phyloP scores from a whole-genome alignment of 257 asterid species.

The Plantago ovata region DNA sequence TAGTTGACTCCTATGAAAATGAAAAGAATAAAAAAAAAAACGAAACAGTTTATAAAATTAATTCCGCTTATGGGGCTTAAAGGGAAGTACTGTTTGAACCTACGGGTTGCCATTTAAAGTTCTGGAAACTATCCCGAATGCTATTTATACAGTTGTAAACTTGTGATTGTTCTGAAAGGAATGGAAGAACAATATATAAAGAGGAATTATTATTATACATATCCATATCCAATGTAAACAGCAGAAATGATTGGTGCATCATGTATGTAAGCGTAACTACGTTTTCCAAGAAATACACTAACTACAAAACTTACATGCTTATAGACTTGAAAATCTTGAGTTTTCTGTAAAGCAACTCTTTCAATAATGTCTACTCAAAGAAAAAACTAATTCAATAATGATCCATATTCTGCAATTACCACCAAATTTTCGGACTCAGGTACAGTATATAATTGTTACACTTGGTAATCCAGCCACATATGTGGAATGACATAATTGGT shows the following conservation, averaged over 20 bases:
- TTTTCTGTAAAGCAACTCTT: conserved; percentile 19
- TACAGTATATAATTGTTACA: neutral
- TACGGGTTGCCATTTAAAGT: no score
- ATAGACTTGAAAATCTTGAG: conserved; percentile 12
- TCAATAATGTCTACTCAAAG: no score
- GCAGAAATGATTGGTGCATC: conserved; percentile 18
- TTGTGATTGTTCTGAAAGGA: conserved; percentile 1
- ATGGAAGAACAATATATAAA: no score
- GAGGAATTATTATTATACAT: neutral
- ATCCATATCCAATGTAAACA: conserved; percentile 21
- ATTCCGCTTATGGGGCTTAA: conserved; percentile 50
- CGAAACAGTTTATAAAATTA: conserved; percentile 25
- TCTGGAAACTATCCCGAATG: no score
- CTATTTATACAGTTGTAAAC: no score
- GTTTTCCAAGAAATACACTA: conserved; percentile 33
- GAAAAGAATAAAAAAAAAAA: no score
- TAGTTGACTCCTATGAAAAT: no score
- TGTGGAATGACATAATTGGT: no score
- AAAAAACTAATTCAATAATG: conserved; percentile 22
- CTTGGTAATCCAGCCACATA: neutral
- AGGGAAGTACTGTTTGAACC: conserved; percentile 3
- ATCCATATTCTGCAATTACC: conserved; percentile 19
- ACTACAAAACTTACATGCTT: conserved; percentile 16
- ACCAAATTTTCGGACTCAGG: conserved; percentile 17
- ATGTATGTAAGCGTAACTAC: conserved; percentile 13